phyloP scores from a whole-genome alignment of 176 grass and related monocot species.

The Phoenix roebelenii region DNA sequence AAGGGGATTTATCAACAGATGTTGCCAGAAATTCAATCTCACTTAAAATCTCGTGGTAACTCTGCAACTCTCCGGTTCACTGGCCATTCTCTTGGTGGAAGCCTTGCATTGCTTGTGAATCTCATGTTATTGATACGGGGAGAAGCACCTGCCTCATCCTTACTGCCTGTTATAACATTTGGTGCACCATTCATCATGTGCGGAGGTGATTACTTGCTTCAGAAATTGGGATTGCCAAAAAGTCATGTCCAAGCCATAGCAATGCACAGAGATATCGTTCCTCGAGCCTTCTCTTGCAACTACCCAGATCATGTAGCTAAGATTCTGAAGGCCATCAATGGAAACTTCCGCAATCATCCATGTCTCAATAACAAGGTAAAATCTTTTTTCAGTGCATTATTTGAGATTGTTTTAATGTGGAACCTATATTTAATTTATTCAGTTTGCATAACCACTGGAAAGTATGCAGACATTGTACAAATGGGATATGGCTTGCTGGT shows the following conservation, averaged over 20 bases:
- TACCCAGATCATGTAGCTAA: conserved; percentile 78
- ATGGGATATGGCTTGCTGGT: too few relatives aligned
- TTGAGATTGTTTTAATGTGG: background rate
- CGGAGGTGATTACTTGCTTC: conserved; percentile 71
- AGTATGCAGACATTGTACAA: too few relatives aligned
- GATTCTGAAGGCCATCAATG: conserved; percentile 80
- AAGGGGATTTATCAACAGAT: conserved; percentile 92
- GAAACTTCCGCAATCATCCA: conserved; percentile 71
- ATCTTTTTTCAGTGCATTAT: background rate
- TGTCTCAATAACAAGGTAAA: conserved; percentile 77
- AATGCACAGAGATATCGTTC: conserved; percentile 93
- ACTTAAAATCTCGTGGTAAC: conserved; percentile 31
- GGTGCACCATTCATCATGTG: conserved; percentile 94
- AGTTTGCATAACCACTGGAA: too few relatives aligned
- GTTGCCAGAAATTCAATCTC: conserved; percentile 62
- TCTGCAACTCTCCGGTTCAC: conserved; percentile 54
- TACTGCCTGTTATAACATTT: conserved; percentile 80
- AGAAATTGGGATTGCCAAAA: conserved; percentile 45
- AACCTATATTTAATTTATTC: background rate
- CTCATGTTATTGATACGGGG: conserved; percentile 75
- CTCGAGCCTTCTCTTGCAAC: conserved; percentile 82
- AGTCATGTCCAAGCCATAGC: conserved; percentile 65
- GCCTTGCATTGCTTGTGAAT: conserved; percentile 70
- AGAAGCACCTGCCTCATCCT: conserved; percentile 29
- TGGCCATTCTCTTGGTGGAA: conserved; percentile 89